These are phyloP conservation scores for Pleoardoris graminearum DNA, from an alignment of 2,329 filamentous ascomycete genomes.

Conservation along the genomic window DNA sequence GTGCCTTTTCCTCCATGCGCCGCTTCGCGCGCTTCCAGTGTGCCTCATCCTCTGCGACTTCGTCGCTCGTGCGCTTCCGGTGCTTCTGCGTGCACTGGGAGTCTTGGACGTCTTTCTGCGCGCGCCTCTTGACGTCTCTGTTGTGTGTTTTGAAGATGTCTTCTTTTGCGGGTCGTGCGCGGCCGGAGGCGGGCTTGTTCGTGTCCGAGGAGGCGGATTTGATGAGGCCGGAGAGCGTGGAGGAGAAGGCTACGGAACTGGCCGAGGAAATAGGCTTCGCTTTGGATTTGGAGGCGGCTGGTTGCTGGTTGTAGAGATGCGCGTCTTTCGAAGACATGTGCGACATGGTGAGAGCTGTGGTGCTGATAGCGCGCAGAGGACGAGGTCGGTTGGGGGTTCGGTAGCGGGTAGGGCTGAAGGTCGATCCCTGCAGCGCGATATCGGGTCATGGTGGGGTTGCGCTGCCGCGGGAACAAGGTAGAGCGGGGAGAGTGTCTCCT, in stretches of 20 bases:
- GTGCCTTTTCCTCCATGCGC: constrained; percentile 88
- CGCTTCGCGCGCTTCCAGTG: constrained; percentile 69
- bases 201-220: constrained; percentile 49
- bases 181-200: constrained; percentile 52
- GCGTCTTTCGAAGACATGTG: constrained; percentile 56
- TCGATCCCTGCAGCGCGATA: constrained; percentile 1
- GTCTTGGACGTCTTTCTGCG: constrained; percentile 62
- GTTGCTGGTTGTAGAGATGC: constrained; percentile 72
- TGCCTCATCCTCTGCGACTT: constrained; percentile 60
- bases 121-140: constrained; percentile 64
- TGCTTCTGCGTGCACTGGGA: constrained; percentile 64
- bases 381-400: background rate
- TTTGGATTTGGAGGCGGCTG: constrained; percentile 59
- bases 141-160: constrained; percentile 72
- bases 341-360: constrained; percentile 7
- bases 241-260: constrained; percentile 81
- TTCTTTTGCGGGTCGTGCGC: constrained; percentile 63
- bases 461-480: background rate
- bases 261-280: constrained; percentile 70
- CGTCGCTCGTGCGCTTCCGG: constrained; percentile 58
- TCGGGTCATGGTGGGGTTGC: background rate
- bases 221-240: constrained; percentile 82
- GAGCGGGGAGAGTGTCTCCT: constrained; percentile 5
- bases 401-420: constrained; percentile 1
- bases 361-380: background rate